Conservation (phyloP, 2,329 filamentous ascomycete genomes). For the Triangularia setosa region DNA sequence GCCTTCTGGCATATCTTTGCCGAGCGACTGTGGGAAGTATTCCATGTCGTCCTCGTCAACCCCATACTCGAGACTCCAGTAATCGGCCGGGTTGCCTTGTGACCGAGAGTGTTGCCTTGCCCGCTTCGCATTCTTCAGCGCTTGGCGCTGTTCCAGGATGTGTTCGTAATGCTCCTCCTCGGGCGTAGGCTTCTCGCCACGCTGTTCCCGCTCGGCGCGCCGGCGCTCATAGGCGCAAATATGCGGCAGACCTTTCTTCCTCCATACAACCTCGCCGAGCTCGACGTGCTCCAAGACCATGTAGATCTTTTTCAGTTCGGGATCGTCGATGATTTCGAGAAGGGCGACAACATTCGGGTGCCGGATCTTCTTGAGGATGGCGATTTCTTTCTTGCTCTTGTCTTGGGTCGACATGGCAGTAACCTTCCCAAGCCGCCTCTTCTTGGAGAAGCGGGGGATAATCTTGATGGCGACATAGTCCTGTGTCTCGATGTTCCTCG, state of each 20-base stretch:
- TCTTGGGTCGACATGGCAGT: constrained; percentile 62
- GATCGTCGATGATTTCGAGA: constrained; percentile 96
- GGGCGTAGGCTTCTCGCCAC: constrained; percentile 53
- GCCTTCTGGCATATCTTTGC: constrained; percentile 33
- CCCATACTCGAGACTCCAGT: constrained; percentile 84
- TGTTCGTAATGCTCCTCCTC: constrained; percentile 60
- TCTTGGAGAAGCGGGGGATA: constrained; percentile 92
- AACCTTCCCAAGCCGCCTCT: constrained; percentile 82
- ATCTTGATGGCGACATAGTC: constrained; percentile 97
- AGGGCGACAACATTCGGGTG: constrained; percentile 96
- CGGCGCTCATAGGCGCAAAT: constrained; percentile 80
- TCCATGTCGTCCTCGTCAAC: constrained; percentile 48
- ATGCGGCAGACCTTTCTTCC: constrained; percentile 79
- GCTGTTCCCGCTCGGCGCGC: constrained; percentile 70
- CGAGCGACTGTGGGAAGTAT: constrained; percentile 38
- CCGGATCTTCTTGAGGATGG: constrained; percentile 95
- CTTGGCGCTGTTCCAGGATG: constrained; percentile 55
- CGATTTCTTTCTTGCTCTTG: constrained; percentile 92
- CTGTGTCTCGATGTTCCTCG: constrained; percentile 70
- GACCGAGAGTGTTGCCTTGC: constrained; percentile 47
- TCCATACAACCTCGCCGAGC: constrained; percentile 89
- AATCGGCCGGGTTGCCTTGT: constrained; percentile 54
- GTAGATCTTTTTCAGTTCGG: constrained; percentile 94
- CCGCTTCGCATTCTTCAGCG: constrained; percentile 54
- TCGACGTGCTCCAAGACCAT: constrained; percentile 96